These are phyloP conservation scores for Zygosaccharomyces rouxii DNA, from an alignment of 805 yeast genomes.

Conservation along the genomic window DNA sequence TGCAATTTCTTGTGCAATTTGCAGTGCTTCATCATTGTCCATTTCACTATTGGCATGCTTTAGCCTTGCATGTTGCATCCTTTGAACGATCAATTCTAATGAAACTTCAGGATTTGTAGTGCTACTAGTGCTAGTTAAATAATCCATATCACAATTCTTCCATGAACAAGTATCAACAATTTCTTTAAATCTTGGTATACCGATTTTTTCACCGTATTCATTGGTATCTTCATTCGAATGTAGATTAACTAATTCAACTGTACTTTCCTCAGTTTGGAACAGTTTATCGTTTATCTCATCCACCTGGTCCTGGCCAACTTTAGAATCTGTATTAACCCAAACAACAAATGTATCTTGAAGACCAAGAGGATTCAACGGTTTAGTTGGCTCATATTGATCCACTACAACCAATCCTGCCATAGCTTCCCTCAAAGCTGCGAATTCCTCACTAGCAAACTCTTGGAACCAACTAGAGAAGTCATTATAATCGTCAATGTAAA, in stretches of 20 bases:
- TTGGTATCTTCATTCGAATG: constrained; percentile 29
- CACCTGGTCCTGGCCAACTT: constrained; percentile 22
- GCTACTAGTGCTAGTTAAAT: not conserved
- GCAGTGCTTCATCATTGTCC: constrained; percentile 15
- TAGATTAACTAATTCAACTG: constrained; percentile 40
- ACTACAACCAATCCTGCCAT: constrained; percentile 45
- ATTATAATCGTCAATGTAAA: constrained; percentile 31
- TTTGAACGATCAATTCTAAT: constrained; percentile 13
- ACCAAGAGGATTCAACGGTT: constrained; percentile 11
- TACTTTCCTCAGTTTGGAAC: constrained; percentile 14
- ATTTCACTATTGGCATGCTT: constrained; percentile 12
- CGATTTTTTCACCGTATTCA: constrained; percentile 43
- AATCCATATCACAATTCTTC: constrained; percentile 26
- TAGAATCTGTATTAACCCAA: constrained; percentile 10
- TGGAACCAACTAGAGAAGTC: constrained; percentile 35
- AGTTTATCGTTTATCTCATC: constrained; percentile 37
- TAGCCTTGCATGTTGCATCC: constrained; percentile 20
- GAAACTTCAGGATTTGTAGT: not conserved
- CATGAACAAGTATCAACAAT: constrained; percentile 48
- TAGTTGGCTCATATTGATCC: constrained; percentile 10
- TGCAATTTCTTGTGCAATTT: constrained; percentile 23
- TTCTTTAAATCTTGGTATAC: constrained; percentile 42
- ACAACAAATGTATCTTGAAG: constrained; percentile 34
- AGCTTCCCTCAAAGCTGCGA: constrained; percentile 39
- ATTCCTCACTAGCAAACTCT: constrained; percentile 39